Evolutionary conservation across 768 basidiomycete species (phyloP).

Genomic region (Gloeopeniophorella convolvens): DNA sequence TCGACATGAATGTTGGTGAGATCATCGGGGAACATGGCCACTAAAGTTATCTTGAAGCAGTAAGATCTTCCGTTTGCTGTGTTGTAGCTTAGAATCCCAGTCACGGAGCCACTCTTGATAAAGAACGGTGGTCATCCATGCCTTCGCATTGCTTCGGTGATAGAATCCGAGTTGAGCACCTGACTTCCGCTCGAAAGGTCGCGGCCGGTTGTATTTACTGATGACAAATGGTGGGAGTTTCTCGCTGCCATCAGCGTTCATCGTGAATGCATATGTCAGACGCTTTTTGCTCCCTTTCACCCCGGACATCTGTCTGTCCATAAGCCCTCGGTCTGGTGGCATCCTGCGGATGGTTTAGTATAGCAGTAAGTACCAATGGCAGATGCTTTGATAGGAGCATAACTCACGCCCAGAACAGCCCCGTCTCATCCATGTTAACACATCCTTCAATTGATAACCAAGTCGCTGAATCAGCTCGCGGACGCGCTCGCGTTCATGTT

Average conservation of each 20-base stretch:
- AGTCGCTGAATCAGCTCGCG: background rate
- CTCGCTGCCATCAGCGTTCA: background rate
- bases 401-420: background rate
- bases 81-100: too few species aligned
- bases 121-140: too few species aligned
- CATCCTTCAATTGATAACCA: background rate
- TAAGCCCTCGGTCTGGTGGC: background rate
- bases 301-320: too few species aligned
- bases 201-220: background rate
- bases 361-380: too few species aligned
- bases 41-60: conserved; percentile 31
- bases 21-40: conserved; percentile 24
- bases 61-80: conserved; percentile 24
- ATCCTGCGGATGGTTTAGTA: too few species aligned
- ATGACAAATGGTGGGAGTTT: background rate
- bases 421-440: conserved; percentile 1
- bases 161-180: conserved; percentile 27
- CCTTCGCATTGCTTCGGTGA: conserved; percentile 8
- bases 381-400: too few species aligned
- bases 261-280: background rate
- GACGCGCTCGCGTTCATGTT: background rate
- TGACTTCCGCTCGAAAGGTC: conserved; percentile 25
- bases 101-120: too few species aligned
- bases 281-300: background rate
- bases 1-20: conserved; percentile 28